phyloP scores from a whole-genome alignment of 2,329 filamentous ascomycete species.

The Berkeleyomyces basicola region DNA sequence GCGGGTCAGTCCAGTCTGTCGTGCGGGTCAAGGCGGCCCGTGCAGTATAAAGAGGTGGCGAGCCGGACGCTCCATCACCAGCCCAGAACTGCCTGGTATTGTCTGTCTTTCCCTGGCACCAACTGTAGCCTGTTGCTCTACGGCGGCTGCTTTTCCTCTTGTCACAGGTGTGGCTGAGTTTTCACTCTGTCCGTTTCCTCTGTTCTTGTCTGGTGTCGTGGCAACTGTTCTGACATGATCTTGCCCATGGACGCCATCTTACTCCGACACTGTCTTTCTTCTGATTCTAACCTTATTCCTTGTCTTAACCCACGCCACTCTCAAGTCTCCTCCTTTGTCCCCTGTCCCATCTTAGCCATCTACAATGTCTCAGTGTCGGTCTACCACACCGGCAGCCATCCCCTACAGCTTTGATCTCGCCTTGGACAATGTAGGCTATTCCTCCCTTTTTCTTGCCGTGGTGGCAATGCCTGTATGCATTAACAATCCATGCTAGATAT shows the following conservation, averaged over 20 bases:
- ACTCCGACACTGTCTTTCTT: background rate
- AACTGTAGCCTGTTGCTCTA: background rate
- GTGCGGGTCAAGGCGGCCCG: background rate
- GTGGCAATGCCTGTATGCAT: background rate
- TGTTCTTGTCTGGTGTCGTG: background rate
- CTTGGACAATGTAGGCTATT: background rate
- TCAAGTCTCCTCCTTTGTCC: background rate
- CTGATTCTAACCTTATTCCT: background rate
- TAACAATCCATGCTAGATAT: background rate
- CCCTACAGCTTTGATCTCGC: background rate
- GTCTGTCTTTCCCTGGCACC: background rate
- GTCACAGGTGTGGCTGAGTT: background rate
- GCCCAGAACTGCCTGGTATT: background rate
- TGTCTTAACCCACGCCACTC: background rate
- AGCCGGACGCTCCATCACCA: background rate
- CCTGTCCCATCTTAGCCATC: background rate
- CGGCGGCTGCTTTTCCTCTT: background rate
- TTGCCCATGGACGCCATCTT: background rate
- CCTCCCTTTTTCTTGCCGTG: background rate
- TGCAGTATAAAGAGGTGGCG: background rate
- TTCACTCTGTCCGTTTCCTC: background rate
- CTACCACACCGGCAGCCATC: background rate
- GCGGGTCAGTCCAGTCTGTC: background rate
- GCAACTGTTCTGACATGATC: background rate
- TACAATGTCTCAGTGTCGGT: background rate